Conservation (phyloP, 2,329 filamentous ascomycete genomes). For the Beauveria scarabaeidicola region DNA sequence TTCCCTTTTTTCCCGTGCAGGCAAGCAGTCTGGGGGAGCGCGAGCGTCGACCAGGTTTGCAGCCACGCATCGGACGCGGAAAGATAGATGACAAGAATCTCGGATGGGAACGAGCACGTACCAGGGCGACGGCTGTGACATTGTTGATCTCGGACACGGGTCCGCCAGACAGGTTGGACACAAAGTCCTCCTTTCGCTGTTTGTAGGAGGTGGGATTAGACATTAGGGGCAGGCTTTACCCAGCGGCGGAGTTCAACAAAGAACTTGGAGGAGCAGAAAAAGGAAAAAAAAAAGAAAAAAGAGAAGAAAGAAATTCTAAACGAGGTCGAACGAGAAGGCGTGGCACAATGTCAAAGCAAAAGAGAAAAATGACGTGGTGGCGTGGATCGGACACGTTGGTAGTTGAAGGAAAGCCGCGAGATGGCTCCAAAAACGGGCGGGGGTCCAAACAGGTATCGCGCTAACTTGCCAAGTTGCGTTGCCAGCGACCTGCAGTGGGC, state of each 20-base stretch:
- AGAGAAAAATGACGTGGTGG: neutral
- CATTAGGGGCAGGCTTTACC: conserved; percentile 19
- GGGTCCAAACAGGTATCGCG: neutral
- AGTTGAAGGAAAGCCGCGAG: neutral
- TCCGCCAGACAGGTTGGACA: conserved; percentile 82
- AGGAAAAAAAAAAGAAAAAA: neutral
- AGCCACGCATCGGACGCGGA: too few species aligned
- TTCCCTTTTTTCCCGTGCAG: neutral
- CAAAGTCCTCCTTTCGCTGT: conserved; percentile 86
- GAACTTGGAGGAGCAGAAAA: neutral
- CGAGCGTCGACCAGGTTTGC: too few species aligned
- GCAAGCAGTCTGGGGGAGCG: neutral
- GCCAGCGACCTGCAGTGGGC: too few species aligned
- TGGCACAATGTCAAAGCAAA: neutral
- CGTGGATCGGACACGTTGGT: neutral
- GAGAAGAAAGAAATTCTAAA: neutral
- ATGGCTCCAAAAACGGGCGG: neutral
- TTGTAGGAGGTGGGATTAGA: conserved; percentile 60
- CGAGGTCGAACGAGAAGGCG: neutral
- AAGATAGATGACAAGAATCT: too few species aligned
- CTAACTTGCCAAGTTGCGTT: too few species aligned
- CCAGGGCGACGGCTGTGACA: conserved; percentile 77
- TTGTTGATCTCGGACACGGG: conserved; percentile 77
- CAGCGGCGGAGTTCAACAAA: conserved; percentile 2
- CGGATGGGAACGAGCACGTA: conserved; percentile 31